A percentile compares a stretch with the other conserved stretches of the same genome.
phyloP scores from a whole-genome alignment of 352 stramenopile species.

The Phytopythium aichiense region DNA sequence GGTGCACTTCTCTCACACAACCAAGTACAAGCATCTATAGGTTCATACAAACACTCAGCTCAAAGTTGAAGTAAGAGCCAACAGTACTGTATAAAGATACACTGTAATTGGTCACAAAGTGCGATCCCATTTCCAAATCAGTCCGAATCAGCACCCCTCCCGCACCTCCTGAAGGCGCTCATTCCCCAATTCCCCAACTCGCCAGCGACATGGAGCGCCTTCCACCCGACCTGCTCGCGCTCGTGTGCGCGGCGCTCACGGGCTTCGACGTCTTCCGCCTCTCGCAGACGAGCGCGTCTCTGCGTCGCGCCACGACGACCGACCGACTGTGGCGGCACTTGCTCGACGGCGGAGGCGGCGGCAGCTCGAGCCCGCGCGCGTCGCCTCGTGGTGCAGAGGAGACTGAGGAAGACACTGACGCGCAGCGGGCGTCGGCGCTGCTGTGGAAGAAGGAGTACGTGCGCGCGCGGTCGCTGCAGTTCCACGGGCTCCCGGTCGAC shows the following conservation, averaged over 20 bases:
- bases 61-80: background rate
- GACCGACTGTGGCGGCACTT: background rate
- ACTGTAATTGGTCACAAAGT: background rate
- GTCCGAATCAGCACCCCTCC: background rate
- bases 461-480: constrained; percentile 3
- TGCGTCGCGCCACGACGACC: background rate
- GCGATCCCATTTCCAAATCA: background rate
- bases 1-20: background rate
- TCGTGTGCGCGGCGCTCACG: constrained; percentile 5
- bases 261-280: constrained; percentile 6
- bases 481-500: background rate
- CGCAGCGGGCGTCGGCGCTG: background rate
- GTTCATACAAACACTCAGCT: background rate
- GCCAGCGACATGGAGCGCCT: background rate
- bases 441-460: constrained; percentile 4
- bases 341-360: background rate
- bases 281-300: background rate
- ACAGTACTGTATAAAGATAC: background rate
- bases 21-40: background rate
- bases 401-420: background rate
- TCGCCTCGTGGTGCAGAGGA: background rate
- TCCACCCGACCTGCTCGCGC: background rate
- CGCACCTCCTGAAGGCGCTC: background rate
- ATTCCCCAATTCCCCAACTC: background rate
- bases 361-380: background rate